These are phyloP conservation scores for Angomonas desouzai DNA, from an alignment of 208 protist genomes.

Conservation along the genomic window DNA sequence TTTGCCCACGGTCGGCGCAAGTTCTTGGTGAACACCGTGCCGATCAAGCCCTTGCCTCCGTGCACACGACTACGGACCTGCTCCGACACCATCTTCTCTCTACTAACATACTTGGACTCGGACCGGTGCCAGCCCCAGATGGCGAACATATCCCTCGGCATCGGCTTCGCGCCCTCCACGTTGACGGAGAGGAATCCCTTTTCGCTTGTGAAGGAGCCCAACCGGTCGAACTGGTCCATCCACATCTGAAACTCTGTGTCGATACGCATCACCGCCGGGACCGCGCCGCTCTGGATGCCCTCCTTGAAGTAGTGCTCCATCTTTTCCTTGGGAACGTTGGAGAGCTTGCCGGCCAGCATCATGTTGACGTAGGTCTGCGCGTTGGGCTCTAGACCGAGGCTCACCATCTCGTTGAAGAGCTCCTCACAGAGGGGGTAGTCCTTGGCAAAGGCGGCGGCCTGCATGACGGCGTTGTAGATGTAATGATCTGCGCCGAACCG, in stretches of 20 bases:
- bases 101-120: constrained; percentile 82
- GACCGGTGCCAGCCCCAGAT: constrained; percentile 84
- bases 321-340: constrained; percentile 51
- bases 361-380: constrained; percentile 90
- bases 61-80: constrained; percentile 63
- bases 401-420: constrained; percentile 70
- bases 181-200: constrained; percentile 72
- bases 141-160: constrained; percentile 87
- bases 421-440: constrained; percentile 59
- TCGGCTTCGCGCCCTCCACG: constrained; percentile 77
- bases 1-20: constrained; percentile 80
- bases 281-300: constrained; percentile 48
- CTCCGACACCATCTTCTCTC: constrained; percentile 49
- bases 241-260: constrained; percentile 90
- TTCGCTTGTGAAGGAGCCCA: constrained; percentile 80
- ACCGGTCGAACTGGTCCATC: constrained; percentile 85
- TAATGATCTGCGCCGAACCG: constrained; percentile 87
- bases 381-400: constrained; percentile 72
- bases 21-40: constrained; percentile 74
- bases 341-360: constrained; percentile 78
- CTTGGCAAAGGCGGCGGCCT: constrained; percentile 80
- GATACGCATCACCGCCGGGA: constrained; percentile 73
- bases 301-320: constrained; percentile 70
- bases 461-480: constrained; percentile 92
- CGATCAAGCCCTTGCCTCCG: constrained; percentile 59